Percentiles rank a stretch among this genome's conserved stretches.
Evolutionary conservation across 805 yeast genomes (phyloP).

Genomic region (Kregervanrija pseudodelftensis): DNA sequence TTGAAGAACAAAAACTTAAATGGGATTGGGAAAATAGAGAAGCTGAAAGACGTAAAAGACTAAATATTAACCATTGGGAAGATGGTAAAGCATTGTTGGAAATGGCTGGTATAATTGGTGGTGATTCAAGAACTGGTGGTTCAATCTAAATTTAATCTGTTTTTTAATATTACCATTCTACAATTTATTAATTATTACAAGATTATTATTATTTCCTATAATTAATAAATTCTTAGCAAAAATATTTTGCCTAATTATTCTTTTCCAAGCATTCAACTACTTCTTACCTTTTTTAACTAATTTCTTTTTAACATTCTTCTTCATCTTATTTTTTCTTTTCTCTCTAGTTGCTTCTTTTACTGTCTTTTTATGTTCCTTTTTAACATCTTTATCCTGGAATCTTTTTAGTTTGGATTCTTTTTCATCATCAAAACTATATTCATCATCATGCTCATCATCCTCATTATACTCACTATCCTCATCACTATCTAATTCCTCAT

Average conservation of each 20-base stretch:
- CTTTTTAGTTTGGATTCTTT: slow-evolving; percentile 58
- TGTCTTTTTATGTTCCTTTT: slow-evolving; percentile 65
- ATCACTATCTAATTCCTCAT: slow-evolving; percentile 26
- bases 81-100: slow-evolving; percentile 85
- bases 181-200: too few relatives aligned
- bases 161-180: slow-evolving; percentile 1
- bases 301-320: slow-evolving; percentile 76
- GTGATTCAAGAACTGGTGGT: slow-evolving; percentile 10
- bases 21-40: slow-evolving; percentile 94
- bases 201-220: too few relatives aligned
- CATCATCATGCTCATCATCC: slow-evolving; percentile 21
- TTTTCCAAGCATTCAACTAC: not conserved
- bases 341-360: slow-evolving; percentile 75
- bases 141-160: slow-evolving; percentile 6
- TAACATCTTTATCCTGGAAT: slow-evolving; percentile 69
- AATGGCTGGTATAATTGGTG: slow-evolving; percentile 63
- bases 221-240: too few relatives aligned
- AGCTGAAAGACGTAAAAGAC: slow-evolving; percentile 67
- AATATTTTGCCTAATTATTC: not conserved
- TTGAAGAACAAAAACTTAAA: slow-evolving; percentile 64
- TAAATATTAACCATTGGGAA: slow-evolving; percentile 58
- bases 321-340: slow-evolving; percentile 74
- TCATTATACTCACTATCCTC: too few relatives aligned
- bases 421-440: slow-evolving; percentile 13
- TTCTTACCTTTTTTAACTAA: slow-evolving; percentile 44